Percentiles rank a stretch among this genome's conserved stretches.
Evolutionary conservation across 192 early-diverging fungal genomes (phyloP).

Genomic region (Ambispora gerdemannii): DNA sequence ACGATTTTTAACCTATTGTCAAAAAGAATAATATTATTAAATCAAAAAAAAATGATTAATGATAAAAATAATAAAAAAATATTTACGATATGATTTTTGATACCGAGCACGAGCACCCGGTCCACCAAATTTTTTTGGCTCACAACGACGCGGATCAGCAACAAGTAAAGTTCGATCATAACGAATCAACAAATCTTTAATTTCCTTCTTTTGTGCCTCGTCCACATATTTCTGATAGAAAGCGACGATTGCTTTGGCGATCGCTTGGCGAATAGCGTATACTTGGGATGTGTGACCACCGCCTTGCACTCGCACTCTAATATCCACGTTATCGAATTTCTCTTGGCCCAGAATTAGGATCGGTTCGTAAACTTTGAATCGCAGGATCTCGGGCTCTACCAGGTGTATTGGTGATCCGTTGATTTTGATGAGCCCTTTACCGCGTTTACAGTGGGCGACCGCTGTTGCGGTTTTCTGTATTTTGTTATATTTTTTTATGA

Average conservation of each 20-base stretch:
- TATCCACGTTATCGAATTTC: conserved; percentile 94
- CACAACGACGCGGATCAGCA: conserved; percentile 97
- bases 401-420: conserved; percentile 96
- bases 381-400: conserved; percentile 94
- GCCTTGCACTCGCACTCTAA: conserved; percentile 94
- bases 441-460: conserved; percentile 98
- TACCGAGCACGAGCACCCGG: conserved; percentile 95
- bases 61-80: too few species aligned
- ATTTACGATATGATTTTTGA: conserved; percentile 81
- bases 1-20: too few species aligned
- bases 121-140: conserved; percentile 99
- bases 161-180: conserved; percentile 99
- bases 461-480: conserved; percentile 96
- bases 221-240: conserved; percentile 99
- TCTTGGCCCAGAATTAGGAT: conserved; percentile 95
- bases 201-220: conserved; percentile 99
- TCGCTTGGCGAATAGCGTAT: conserved; percentile 97
- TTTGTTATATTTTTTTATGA: conserved; percentile 31
- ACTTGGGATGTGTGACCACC: conserved; percentile 98
- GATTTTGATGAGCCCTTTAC: conserved; percentile 94
- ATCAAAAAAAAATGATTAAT: too few species aligned
- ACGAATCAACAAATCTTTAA: conserved; percentile 78
- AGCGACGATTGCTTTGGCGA: conserved; percentile 98
- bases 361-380: conserved; percentile 98
- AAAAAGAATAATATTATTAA: too few species aligned